Base-by-base conservation (phyloP, 495 filamentous ascomycete genomes). In the Mytilinidion resinicola region DNA sequence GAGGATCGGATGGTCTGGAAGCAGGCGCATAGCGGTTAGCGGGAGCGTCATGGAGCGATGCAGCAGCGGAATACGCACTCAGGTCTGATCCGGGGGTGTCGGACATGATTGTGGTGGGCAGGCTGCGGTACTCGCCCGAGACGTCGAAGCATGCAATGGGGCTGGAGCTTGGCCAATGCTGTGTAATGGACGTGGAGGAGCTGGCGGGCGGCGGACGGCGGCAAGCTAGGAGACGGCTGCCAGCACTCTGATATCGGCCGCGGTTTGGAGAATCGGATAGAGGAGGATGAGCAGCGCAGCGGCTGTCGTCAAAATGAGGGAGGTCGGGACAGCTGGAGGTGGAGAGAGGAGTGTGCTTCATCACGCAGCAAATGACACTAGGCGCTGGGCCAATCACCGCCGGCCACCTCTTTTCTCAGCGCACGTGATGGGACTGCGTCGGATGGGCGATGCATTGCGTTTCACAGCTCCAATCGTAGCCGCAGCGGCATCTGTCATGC, bases 1-100 rank as follows among this genome's bases (percentile, higher is more conserved):
- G 61, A 97, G 82, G 70, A 85, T 87, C 56, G 87, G 82, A 53
- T 77, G 76, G 62, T 73, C 46, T 49, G 46, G 46, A 49, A 49
- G 46, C 57, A 48, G 21, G 17, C 59, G 60, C 56, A 8, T 21
- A 25, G 15, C 14, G 21, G 52, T 69, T 20, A 67, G 65, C 53
- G 25, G 21, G 46, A 7, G 48, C 36, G 47, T 3, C 47, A 49
- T 11, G 48, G 14, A 42, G 34, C 46, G 9, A 38, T 43, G n/a
- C 14, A 47, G 41, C 14, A n/a, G 50, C 3, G 15, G 30, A 25
- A 9, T 33, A 49, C 63, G 21, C 61, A 66, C 63, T 66, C 21
- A 62, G 52, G 25, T 66, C 63, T 49, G 39, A 51, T n/a, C 54
- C 36, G 11, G 55, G 33, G 50, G 55, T 53, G 33, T 66, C 63